Evolutionary conservation across 805 yeast species (phyloP), one percentile per base, ranked within the genome.

Genomic region (Yamadazyma takamatsuzukensis): DNA sequence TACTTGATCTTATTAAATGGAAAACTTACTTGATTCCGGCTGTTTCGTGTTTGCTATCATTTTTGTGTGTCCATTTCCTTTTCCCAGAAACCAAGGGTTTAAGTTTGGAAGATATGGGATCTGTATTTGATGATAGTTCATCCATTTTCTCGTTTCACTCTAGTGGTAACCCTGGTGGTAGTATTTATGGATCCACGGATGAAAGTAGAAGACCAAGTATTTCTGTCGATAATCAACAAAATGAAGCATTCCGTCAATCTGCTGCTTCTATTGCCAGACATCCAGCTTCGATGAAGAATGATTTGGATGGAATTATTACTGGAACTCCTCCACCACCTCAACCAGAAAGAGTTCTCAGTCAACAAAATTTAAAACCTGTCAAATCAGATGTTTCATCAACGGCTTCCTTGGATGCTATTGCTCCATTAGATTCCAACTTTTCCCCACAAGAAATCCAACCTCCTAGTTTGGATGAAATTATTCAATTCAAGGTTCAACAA

Each of bases 21-120:
- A 69, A 79, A 38, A 68, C 93, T 33, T 88, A 89, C 55, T 59
- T 89, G 44, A 72, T 88, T 34, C 96, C 90, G 40, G 90, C 93
- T 1, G 55, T 72, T 16, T 83, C 86, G 18, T 87, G 96, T 59
- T 63, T 78, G 28, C 54, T 80, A 26, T 84, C 95, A 3, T 78
- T 83, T 39, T 54, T 83, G 22, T 78, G 81, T 15, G 96, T 88
- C 9, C 76, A 71, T 60, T 72, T 70, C 35, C 63, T 78, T 28
- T 87, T 83, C 54, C 96, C 96, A 1, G 97, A 89, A 54, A 89
- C 96, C 2, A 87, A 83, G 48, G 96, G 96, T 8, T 76, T 88
- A 30, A 72, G 80, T 16, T 68, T 88, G 35, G 97, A 89, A 53
- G 96, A 89, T 38, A 88, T 89, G 95, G 96, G 89, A 41, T 74